Percentiles rank a stretch among this genome's conserved stretches.
Evolutionary conservation across 129 eudicot species (phyloP).

Genomic region (Helichrysum umbraculigerum): DNA sequence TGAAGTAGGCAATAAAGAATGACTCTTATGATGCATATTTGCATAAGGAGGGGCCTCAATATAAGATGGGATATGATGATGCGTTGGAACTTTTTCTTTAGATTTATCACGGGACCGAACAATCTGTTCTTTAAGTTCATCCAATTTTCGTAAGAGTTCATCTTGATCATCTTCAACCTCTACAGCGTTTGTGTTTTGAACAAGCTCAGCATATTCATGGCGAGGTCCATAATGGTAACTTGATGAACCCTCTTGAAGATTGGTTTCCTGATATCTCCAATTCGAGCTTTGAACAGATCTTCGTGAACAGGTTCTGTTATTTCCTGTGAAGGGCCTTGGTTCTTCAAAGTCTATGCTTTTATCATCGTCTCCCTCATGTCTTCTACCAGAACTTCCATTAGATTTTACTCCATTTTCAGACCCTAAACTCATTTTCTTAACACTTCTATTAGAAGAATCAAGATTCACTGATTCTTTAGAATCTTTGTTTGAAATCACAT

Average conservation of each 20-base stretch:
- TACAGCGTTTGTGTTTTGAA: conserved; percentile 32
- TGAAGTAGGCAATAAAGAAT: conserved; percentile 42
- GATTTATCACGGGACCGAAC: conserved; percentile 58
- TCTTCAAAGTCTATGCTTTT: conserved; percentile 41
- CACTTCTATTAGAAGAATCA: conserved; percentile 40
- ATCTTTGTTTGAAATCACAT: conserved; percentile 30
- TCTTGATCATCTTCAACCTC: conserved; percentile 59
- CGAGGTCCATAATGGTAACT: conserved; percentile 32
- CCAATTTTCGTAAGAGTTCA: conserved; percentile 78
- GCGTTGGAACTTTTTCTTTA: conserved; percentile 51
- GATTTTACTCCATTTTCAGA: conserved; percentile 52
- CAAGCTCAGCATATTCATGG: conserved; percentile 42
- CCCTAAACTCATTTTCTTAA: conserved; percentile 42
- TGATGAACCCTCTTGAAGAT: conserved; percentile 53
- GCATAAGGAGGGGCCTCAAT: conserved; percentile 39
- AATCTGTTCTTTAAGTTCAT: conserved; percentile 74
- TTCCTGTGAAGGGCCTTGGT: conserved; percentile 28
- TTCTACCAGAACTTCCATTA: conserved; percentile 45
- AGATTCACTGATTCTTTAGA: conserved; percentile 46
- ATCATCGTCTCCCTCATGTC: conserved; percentile 29
- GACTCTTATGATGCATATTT: conserved; percentile 30
- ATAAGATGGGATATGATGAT: conserved; percentile 41
- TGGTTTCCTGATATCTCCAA: conserved; percentile 41
- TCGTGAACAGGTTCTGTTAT: conserved; percentile 34
- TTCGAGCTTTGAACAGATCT: conserved; percentile 39